Evolutionary conservation across 345 rosid species (phyloP), one percentile per base, ranked within the genome.

Genomic region (Triadica sebifera): DNA sequence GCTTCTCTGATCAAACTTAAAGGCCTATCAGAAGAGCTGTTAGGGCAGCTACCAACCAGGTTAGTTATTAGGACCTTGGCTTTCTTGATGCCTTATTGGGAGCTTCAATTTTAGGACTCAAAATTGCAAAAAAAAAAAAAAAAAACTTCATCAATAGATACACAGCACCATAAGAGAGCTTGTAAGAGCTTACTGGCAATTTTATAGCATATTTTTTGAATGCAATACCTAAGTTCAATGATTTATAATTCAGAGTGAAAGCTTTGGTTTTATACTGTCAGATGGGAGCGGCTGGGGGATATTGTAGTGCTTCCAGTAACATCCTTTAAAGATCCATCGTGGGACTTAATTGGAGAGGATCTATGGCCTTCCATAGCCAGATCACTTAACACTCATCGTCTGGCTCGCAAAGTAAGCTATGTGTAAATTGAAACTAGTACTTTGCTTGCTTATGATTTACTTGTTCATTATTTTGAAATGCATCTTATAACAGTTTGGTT

Each of bases 281-380:
- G 97, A 82, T 94, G 97, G 98, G 98, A 91, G 68, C 84, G 90
- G 62, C 89, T 91, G 60, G 95, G 95, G 63, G 94, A 94, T 86
- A 87, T 94, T 73, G 85, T 88, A 82, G 93, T 94, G 78, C 91
- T 94, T 75, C 96, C 98, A 5, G 84, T 77, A 71, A 81, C 91
- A 72, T 91, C 91, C 60, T 94, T 92, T 81, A 87, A 66, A 78
- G 97, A 94, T 85, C 93, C 89, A 72, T 56, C 80, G 20, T 91
- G 97, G 98, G 84, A 87, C 76, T 83, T 85, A 66, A 76, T 88
- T 55, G 85, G 88, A 59, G 81, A 85, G 63, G 95, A 91, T 77
- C 89, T 94, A 74, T 92, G 98, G 98, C 83, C 88, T 51, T 49
- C 80, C 61, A 73, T 92, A 74, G 93, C 95, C 79, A 83, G 69